Base-by-base conservation (phyloP, 1,139 yeast species). In the Geotrichum histeridarum region DNA sequence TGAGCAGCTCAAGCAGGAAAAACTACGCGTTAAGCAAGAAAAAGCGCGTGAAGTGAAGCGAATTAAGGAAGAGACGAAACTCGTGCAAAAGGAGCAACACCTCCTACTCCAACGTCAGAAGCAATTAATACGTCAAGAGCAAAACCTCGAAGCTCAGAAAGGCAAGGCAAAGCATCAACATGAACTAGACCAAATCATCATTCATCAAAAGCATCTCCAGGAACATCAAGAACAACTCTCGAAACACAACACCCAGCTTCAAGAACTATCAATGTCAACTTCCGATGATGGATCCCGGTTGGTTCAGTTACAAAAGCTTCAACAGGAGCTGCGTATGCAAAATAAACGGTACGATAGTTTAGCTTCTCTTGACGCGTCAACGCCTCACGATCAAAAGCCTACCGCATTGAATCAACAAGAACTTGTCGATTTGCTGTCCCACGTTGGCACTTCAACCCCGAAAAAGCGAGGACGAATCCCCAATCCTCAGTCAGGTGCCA, bases 141-240 rank as follows among this genome's bases (percentile, higher is more conserved):
- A 50, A 38, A 9, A 32, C 27, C 52, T 50, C 12, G 47, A 53
- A 33, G 43, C 54, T 18, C 51, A 51, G 31, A 37, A 49, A 32
- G 39, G 22, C 18, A 50, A 46, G 18, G 54, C 38, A 8, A 51
- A 53, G 31, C 49, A 54, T 12, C 50, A 46, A 46, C 30, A 39
- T 14, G 55, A 51, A 17, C 37, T 47, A 22, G 50, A 53, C 8
- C 51, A 60, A 83, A 80, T 64, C 72, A 84, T 62, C 82, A 83
- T 9, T 78, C 84, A 11, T 74, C 77, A 46, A 81, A 76, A 47
- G 35, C 42, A 49, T 22, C 14, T 36, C 18, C 33, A 43, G 18
- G 39, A 42, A 17, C 58, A 43, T 32, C 48, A 47, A 14, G 38
- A 46, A 15, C 50, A 36, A 17, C 44, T 45, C 8, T 50, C 31